A percentile compares a stretch with the other conserved stretches of the same genome.
phyloP scores from a whole-genome alignment of 2,329 filamentous ascomycete species.

The Talaromyces albobiverticillius region DNA sequence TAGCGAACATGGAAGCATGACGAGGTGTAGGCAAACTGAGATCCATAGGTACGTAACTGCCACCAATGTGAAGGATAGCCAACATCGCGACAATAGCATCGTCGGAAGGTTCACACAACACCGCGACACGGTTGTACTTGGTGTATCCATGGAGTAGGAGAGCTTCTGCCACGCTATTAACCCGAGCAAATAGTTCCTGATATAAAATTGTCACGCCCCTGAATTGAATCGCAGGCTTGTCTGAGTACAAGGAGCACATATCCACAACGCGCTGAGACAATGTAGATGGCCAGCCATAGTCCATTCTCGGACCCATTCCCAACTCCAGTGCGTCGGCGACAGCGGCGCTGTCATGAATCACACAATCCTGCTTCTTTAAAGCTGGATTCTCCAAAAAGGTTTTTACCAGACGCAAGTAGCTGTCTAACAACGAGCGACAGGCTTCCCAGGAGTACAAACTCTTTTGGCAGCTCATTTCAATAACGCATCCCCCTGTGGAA shows the following conservation, averaged over 20 bases:
- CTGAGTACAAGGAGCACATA: slow-evolving; percentile 21
- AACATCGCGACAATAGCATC: slow-evolving; percentile 13
- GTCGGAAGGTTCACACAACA: slow-evolving; percentile 34
- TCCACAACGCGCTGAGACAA: too few species aligned
- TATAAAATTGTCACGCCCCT: slow-evolving; percentile 32
- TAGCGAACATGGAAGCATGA: slow-evolving; percentile 27
- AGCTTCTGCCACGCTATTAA: slow-evolving; percentile 31
- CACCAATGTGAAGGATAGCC: slow-evolving; percentile 40
- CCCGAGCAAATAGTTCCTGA: slow-evolving; percentile 28
- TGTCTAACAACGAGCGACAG: too few species aligned
- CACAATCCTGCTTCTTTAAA: not conserved
- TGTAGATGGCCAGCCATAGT: slow-evolving; percentile 28
- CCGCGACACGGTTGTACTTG: slow-evolving; percentile 29
- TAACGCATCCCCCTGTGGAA: too few species aligned
- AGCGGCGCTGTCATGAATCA: slow-evolving; percentile 14
- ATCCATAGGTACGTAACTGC: slow-evolving; percentile 39
- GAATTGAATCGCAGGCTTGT: slow-evolving; percentile 25
- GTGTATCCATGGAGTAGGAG: slow-evolving; percentile 18
- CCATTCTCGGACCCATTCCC: slow-evolving; percentile 11
- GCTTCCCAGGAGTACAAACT: too few species aligned
- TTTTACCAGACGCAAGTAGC: not conserved
- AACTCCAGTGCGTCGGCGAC: slow-evolving; percentile 17
- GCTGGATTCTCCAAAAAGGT: not conserved
- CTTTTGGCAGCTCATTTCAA: too few species aligned
- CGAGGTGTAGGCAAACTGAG: slow-evolving; percentile 26